Conservation (phyloP, 805 yeast genomes). For the Metschnikowia henanensis region DNA sequence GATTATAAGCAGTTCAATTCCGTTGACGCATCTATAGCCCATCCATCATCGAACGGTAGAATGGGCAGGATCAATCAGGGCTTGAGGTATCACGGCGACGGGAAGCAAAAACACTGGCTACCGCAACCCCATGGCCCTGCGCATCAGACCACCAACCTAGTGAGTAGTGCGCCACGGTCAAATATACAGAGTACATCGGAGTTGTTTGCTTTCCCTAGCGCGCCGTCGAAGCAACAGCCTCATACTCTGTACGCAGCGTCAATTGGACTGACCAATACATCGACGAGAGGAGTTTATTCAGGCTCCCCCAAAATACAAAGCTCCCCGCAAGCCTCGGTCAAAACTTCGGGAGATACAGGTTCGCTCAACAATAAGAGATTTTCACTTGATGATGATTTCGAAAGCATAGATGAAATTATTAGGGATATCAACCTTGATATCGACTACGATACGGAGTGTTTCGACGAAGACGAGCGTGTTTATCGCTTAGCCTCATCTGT, state of each 20-base stretch:
- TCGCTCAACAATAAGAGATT: constrained; percentile 6
- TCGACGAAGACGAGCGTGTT: constrained; percentile 39
- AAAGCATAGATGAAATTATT: constrained; percentile 24
- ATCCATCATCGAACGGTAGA: constrained; percentile 62
- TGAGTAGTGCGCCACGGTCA: constrained; percentile 5
- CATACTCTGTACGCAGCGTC: constrained; percentile 26
- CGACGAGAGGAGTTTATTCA: constrained; percentile 32
- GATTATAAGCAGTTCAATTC: constrained; percentile 85
- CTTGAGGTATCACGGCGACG: constrained; percentile 73
- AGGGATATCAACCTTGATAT: constrained; percentile 21
- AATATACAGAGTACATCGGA: constrained; percentile 31
- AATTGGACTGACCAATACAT: constrained; percentile 30
- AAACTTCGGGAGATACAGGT: constrained; percentile 1
- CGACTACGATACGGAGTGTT: constrained; percentile 31
- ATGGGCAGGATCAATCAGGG: constrained; percentile 81
- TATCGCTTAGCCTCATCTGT: constrained; percentile 32
- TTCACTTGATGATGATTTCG: constrained; percentile 7
- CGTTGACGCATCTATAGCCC: constrained; percentile 65
- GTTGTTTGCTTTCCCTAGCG: constrained; percentile 20
- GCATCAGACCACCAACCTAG: constrained; percentile 5
- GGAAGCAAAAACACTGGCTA: constrained; percentile 84
- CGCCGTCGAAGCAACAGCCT: constrained; percentile 3
- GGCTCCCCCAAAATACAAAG: constrained; percentile 26
- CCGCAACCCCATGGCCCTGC: constrained; percentile 16
- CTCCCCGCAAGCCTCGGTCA: constrained; percentile 22